phyloP scores from a whole-genome alignment of 345 rosid species.

The Eucalyptus cladocalyx region DNA sequence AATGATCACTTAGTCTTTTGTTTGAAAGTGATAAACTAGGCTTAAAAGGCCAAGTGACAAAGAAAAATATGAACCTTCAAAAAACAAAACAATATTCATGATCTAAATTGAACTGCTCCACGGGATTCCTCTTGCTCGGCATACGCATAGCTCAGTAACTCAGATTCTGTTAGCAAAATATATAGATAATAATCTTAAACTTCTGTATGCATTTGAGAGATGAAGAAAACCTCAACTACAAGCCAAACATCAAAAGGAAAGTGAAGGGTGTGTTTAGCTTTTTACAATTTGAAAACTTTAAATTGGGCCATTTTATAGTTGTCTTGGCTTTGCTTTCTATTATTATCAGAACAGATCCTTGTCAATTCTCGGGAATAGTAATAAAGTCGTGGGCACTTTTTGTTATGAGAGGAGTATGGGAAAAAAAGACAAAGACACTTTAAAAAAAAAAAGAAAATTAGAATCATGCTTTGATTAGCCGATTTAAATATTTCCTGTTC shows the following conservation, averaged over 20 bases:
- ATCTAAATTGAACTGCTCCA: constrained; percentile 45
- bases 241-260: background rate
- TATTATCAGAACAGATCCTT: background rate
- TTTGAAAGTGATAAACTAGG: background rate
- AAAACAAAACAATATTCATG: background rate
- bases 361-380: background rate
- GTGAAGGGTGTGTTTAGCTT: background rate
- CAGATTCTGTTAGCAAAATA: constrained; percentile 39
- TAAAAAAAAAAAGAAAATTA: no score
- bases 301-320: background rate
- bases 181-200: background rate
- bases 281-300: background rate
- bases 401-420: background rate
- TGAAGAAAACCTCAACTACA: background rate
- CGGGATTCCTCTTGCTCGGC: constrained; percentile 84
- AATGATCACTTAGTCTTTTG: background rate
- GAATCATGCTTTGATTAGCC: background rate
- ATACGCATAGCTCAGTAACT: constrained; percentile 78
- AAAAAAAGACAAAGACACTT: background rate
- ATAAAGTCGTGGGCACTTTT: background rate
- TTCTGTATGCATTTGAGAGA: background rate
- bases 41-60: background rate
- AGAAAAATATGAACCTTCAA: background rate
- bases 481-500: background rate
- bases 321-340: background rate